Conservation (phyloP, 768 basidiomycete genomes). For the Roridomyces roridus region DNA sequence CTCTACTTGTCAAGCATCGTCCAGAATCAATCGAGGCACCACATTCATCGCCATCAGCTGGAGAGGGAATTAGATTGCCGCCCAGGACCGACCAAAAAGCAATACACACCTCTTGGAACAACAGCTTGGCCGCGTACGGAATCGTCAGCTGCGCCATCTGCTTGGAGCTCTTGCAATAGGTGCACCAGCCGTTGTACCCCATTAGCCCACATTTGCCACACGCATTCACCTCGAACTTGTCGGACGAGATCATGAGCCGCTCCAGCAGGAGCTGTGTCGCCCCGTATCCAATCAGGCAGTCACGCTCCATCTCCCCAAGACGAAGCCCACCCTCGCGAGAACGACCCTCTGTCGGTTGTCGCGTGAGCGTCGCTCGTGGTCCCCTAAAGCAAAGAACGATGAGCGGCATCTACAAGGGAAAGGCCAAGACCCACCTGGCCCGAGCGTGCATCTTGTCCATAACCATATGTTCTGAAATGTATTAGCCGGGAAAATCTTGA, state of each 20-base stretch:
- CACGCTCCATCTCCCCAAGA: slow-evolving; percentile 98
- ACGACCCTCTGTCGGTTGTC: slow-evolving; percentile 98
- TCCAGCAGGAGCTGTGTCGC: slow-evolving; percentile 96
- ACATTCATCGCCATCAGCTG: slow-evolving; percentile 98
- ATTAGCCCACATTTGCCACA: slow-evolving; percentile 94
- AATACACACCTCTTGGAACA: slow-evolving; percentile 83
- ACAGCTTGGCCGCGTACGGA: slow-evolving; percentile 92
- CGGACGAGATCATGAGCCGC: slow-evolving; percentile 98
- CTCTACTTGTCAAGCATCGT: slow-evolving; percentile 72
- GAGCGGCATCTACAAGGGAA: background rate
- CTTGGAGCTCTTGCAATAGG: slow-evolving; percentile 98
- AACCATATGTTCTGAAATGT: slow-evolving; percentile 88
- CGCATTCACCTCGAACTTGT: slow-evolving; percentile 96
- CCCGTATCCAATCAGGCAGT: slow-evolving; percentile 98
- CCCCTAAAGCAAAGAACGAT: too few relatives aligned
- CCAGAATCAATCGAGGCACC: slow-evolving; percentile 86
- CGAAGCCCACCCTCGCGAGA: slow-evolving; percentile 97
- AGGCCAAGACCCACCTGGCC: slow-evolving; percentile 74
- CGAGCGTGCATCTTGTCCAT: slow-evolving; percentile 99
- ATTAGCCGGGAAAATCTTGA: background rate
- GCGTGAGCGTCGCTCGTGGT: slow-evolving; percentile 93
- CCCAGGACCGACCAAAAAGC: slow-evolving; percentile 3
- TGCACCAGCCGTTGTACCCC: slow-evolving; percentile 95
- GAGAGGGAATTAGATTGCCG: too few relatives aligned
- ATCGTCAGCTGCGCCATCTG: slow-evolving; percentile 95